Conservation (phyloP, 1,139 yeast genomes). For the Geotrichum siamense region DNA sequence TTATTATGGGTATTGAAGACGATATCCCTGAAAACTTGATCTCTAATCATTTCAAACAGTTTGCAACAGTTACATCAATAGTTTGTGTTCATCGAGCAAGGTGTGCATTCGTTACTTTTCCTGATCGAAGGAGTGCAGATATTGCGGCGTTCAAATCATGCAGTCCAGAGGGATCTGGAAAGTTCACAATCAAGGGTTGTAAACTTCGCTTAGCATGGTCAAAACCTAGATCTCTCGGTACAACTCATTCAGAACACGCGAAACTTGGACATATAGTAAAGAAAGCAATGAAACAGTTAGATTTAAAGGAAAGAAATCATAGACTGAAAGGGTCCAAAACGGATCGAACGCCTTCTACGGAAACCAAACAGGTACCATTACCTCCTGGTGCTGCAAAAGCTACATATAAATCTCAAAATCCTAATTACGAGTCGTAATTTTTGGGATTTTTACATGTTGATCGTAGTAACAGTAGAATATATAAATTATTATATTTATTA, state of each 20-base stretch:
- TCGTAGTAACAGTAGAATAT: no score
- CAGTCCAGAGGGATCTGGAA: conserved; percentile 31
- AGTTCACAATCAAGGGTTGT: conserved; percentile 38
- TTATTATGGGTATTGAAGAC: conserved; percentile 64
- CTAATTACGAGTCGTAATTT: conserved; percentile 6
- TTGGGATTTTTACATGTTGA: no score
- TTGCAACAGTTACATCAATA: conserved; percentile 44
- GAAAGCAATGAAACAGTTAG: conserved; percentile 50
- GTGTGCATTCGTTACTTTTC: conserved; percentile 58
- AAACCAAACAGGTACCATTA: conserved; percentile 6
- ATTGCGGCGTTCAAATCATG: conserved; percentile 38
- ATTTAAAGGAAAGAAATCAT: conserved; percentile 20
- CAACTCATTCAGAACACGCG: conserved; percentile 42
- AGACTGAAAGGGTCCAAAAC: background rate
- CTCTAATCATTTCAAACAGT: conserved; percentile 42
- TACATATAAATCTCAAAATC: conserved; percentile 3
- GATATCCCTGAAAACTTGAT: conserved; percentile 60
- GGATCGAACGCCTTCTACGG: background rate
- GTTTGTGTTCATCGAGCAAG: conserved; percentile 54
- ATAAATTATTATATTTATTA: no score
- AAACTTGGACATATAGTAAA: conserved; percentile 50
- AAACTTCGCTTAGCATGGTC: conserved; percentile 67
- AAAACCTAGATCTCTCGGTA: conserved; percentile 46
- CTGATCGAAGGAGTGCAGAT: conserved; percentile 48
- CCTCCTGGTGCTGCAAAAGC: conserved; percentile 11